A percentile compares a stretch with the other conserved stretches of the same genome.
These are phyloP conservation scores for Hymenoscyphus infarciens DNA, from an alignment of 2,329 filamentous ascomycete genomes.

Conservation along the genomic window DNA sequence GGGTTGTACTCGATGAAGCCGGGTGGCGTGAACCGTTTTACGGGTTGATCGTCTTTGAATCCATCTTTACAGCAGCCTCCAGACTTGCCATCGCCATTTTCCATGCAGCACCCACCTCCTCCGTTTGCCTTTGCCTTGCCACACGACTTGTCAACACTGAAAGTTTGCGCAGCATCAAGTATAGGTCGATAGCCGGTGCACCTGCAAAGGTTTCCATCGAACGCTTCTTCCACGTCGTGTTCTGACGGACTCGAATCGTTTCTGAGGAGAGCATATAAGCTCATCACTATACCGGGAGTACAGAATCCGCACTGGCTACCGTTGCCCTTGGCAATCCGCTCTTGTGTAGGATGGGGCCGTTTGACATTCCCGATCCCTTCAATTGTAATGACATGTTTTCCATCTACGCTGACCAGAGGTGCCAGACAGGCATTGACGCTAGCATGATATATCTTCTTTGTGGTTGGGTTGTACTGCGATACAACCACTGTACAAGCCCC, in stretches of 20 bases:
- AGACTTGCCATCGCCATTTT: slow-evolving; percentile 44
- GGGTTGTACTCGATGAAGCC: slow-evolving; percentile 93
- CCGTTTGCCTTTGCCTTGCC: slow-evolving; percentile 48
- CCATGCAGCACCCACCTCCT: slow-evolving; percentile 67
- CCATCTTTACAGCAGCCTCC: slow-evolving; percentile 67
- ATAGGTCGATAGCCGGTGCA: slow-evolving; percentile 96
- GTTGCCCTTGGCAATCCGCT: slow-evolving; percentile 85
- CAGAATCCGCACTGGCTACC: slow-evolving; percentile 93
- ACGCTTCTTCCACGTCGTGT: slow-evolving; percentile 88
- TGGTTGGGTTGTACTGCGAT: slow-evolving; percentile 82
- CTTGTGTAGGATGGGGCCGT: slow-evolving; percentile 82
- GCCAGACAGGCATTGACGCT: slow-evolving; percentile 95
- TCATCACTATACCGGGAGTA: slow-evolving; percentile 97
- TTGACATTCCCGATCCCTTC: slow-evolving; percentile 91
- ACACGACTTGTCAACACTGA: slow-evolving; percentile 53
- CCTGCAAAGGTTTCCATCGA: slow-evolving; percentile 90
- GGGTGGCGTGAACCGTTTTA: slow-evolving; percentile 74
- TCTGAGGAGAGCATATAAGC: slow-evolving; percentile 84
- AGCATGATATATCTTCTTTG: slow-evolving; percentile 89
- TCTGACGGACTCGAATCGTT: slow-evolving; percentile 77
- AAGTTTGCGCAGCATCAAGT: slow-evolving; percentile 88
- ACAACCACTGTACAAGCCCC: slow-evolving; percentile 95
- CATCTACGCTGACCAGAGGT: slow-evolving; percentile 87
- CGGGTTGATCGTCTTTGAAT: slow-evolving; percentile 48
- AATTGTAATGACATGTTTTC: slow-evolving; percentile 96